These are phyloP conservation scores for Aureobasidium sp. DNA, from an alignment of 2,329 filamentous ascomycete genomes.

Conservation along the genomic window DNA sequence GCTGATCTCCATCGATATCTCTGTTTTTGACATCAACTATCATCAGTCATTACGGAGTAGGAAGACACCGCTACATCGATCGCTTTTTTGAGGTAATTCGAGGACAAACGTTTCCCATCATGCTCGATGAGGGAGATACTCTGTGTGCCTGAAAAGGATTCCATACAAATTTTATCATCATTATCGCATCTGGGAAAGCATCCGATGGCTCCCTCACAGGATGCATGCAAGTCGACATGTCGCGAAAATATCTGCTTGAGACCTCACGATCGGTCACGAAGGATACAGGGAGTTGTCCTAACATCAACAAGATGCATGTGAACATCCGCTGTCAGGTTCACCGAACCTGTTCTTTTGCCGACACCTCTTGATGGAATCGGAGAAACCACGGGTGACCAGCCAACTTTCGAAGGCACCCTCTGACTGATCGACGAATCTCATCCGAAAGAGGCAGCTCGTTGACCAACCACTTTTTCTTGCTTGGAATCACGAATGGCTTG, in stretches of 20 bases:
- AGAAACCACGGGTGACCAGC: background rate
- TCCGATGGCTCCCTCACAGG: background rate
- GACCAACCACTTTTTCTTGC: background rate
- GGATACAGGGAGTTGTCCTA: background rate
- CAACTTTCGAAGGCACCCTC: background rate
- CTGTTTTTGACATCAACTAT: background rate
- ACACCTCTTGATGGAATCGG: background rate
- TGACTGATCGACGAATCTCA: background rate
- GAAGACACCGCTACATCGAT: too few relatives aligned
- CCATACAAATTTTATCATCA: background rate
- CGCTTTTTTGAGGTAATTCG: too few relatives aligned
- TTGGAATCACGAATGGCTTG: background rate
- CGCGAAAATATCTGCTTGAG: background rate
- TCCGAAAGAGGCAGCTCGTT: slow-evolving; percentile 6
- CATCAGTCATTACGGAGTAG: background rate
- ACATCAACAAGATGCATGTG: background rate
- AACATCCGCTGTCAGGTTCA: too few relatives aligned
- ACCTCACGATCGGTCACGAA: background rate
- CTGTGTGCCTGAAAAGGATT: background rate
- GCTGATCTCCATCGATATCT: background rate
- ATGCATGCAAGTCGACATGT: background rate
- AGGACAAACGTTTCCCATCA: background rate
- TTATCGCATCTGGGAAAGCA: background rate
- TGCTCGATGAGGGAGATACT: background rate
- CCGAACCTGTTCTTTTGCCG: too few relatives aligned